Percentiles rank a stretch among this genome's conserved stretches.
Evolutionary conservation across 2,329 filamentous ascomycete genomes (phyloP).

Genomic region (Didymella keratinophila): DNA sequence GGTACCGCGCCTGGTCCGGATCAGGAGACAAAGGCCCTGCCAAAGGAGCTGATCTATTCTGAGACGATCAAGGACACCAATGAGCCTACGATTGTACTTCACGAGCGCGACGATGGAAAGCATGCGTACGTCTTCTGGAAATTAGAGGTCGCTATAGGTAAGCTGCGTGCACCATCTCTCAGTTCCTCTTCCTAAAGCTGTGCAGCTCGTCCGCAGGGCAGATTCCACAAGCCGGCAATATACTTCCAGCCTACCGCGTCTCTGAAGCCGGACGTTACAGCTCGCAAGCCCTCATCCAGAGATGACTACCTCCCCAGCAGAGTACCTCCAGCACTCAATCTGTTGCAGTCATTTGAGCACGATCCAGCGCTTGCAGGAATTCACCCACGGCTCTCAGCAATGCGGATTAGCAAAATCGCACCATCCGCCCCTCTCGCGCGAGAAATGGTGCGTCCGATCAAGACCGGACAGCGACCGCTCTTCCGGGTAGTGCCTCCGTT

Average conservation of each 20-base stretch:
- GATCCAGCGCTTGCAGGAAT: constrained; percentile 70
- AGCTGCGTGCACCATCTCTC: neutral
- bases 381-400: constrained; percentile 73
- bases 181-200: constrained; percentile 15
- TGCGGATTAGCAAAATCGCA: constrained; percentile 76
- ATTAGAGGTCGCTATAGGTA: constrained; percentile 48
- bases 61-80: constrained; percentile 44
- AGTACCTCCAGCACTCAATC: constrained; percentile 73
- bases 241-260: constrained; percentile 66
- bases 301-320: constrained; percentile 75
- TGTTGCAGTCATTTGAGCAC: constrained; percentile 75
- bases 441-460: constrained; percentile 69
- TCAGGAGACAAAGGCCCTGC: constrained; percentile 46
- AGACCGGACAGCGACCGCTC: constrained; percentile 68
- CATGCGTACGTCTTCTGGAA: constrained; percentile 52
- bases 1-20: constrained; percentile 57
- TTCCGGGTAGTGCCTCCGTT: constrained; percentile 73
- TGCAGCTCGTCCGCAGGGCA: constrained; percentile 59
- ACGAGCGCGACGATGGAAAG: constrained; percentile 34
- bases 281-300: constrained; percentile 53
- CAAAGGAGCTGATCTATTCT: constrained; percentile 67
- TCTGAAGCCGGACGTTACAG: constrained; percentile 62
- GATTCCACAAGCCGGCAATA: constrained; percentile 71
- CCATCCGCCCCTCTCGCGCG: constrained; percentile 68
- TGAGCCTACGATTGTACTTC: constrained; percentile 42